Base-by-base conservation (phyloP, 2,329 filamentous ascomycete genomes). In the Aphanocladium album region DNA sequence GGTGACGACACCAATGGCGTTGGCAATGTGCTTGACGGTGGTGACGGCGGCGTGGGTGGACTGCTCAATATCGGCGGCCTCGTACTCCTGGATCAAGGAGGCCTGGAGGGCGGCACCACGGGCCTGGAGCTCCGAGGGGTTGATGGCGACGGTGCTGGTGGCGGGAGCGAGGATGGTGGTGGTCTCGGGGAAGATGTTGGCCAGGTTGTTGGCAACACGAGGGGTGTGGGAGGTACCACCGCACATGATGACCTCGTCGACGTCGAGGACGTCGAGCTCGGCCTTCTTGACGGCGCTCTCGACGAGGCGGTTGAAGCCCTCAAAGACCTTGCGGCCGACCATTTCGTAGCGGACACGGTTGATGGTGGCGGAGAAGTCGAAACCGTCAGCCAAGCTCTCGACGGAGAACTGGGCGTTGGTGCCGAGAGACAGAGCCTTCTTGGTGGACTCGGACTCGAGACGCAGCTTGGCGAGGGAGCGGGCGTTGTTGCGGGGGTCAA, bases 101-200 rank as follows among this genome's bases (percentile, higher is more conserved):
- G 95, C 95, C 79, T 99, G 95, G 69, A 99, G 91, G 35, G 95
- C 93, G 63, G 95, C 95, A 71, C 95, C 95, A 65, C 95, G 88
- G 64, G 90, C 89, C 69, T 89, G 82, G 60, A 97, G 83, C 79
- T 98, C 93, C 3, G 91, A 95, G 65, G 95, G 95, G 84, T 98
- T 98, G 78, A 98, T 87, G 64, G 93, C 89, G 27, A 81, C 82
- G 43, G 88, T 69, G 66, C 80, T 85, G 59, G 93, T 96, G 61
- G 92, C 88, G 49, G 93, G 95, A 1, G 95, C 90, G 65, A 93
- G 83, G 69, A 99, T 85, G 51, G 78, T 78, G 63, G 93, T 96
- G 61, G 82, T 84, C 71, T 89, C 84, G 60, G 91, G 87, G 87
- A 99, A 99, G 74, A 93, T 84, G 67, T 80, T 80, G 71, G 84